Percentiles rank a stretch among this genome's conserved stretches.
Evolutionary conservation across 139 green algal genomes (phyloP).

Genomic region (Mychonastes homosphaera): DNA sequence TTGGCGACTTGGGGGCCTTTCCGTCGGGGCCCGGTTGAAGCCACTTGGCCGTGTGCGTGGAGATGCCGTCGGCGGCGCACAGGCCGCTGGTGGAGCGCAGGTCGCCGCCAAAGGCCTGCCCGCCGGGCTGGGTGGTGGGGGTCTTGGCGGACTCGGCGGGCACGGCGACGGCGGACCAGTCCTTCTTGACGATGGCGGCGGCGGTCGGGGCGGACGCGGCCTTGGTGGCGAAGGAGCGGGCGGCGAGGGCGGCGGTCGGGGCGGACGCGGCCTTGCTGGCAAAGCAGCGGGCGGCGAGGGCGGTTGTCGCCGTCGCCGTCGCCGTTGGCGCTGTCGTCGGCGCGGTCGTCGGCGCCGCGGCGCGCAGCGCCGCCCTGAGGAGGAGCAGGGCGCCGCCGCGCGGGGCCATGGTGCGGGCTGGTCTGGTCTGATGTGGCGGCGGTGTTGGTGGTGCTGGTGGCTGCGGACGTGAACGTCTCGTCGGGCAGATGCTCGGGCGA

Average conservation of each 20-base stretch:
- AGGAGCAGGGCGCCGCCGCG: no score
- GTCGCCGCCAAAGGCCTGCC: slow-evolving; percentile 50
- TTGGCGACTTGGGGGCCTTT: slow-evolving; percentile 47
- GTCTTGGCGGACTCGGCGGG: slow-evolving; percentile 1
- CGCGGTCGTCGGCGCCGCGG: no score
- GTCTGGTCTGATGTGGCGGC: no score
- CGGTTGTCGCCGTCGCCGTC: neutral
- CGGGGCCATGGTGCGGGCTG: no score
- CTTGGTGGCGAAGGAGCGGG: slow-evolving; percentile 1
- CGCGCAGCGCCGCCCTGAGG: no score
- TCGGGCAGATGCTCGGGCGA: no score
- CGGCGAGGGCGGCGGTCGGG: neutral
- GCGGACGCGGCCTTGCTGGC: neutral
- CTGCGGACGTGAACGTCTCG: no score
- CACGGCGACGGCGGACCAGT: slow-evolving; percentile 19
- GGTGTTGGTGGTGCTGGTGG: no score
- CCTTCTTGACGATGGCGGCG: slow-evolving; percentile 6
- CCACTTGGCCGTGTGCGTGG: slow-evolving; percentile 80
- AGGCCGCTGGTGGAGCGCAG: slow-evolving; percentile 59
- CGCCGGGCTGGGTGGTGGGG: slow-evolving; percentile 15
- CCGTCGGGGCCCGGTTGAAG: slow-evolving; percentile 39
- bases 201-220: neutral
- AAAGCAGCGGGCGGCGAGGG: no score
- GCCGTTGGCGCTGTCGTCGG: no score
- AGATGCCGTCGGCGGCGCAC: slow-evolving; percentile 61